These are phyloP conservation scores for Echinosophora koreensis DNA, from an alignment of 306 rosid genomes.

Conservation along the genomic window DNA sequence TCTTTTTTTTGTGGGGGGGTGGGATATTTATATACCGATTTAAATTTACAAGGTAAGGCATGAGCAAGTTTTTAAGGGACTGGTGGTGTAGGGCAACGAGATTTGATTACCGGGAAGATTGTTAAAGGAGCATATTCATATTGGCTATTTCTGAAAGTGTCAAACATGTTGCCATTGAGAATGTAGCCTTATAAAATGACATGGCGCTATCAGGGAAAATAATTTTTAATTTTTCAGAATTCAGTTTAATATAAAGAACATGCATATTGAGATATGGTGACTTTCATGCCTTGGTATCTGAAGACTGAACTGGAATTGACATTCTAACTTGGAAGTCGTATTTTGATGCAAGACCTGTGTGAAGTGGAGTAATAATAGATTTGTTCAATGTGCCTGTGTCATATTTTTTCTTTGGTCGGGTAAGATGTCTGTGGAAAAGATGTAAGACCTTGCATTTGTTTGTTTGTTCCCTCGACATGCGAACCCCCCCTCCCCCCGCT, in stretches of 20 bases:
- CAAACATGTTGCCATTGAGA: not conserved
- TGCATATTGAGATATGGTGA: not conserved
- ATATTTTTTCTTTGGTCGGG: constrained; percentile 16
- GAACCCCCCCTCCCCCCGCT: not conserved
- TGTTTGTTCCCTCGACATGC: too few species aligned
- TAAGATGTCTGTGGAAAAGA: too few species aligned
- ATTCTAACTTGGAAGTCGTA: constrained; percentile 28
- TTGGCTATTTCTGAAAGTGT: constrained; percentile 9
- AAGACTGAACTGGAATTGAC: constrained; percentile 9
- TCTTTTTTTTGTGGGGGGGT: not conserved
- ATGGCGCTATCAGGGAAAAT: constrained; percentile 1
- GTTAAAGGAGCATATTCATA: not conserved
- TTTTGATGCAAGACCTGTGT: too few species aligned
- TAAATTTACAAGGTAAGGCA: not conserved
- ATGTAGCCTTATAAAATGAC: constrained; percentile 5
- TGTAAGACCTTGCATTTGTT: not conserved
- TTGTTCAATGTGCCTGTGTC: constrained; percentile 1
- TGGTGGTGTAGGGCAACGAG: constrained; percentile 1
- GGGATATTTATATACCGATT: constrained; percentile 8
- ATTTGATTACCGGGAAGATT: constrained; percentile 5
- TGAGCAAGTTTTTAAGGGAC: constrained; percentile 5
- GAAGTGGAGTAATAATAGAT: too few species aligned
- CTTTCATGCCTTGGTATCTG: constrained; percentile 10
- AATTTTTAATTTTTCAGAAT: not conserved
- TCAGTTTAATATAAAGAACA: constrained; percentile 34